A percentile compares a stretch with the other conserved stretches of the same genome.
These are phyloP conservation scores for Vinca minor DNA, from an alignment of 257 asterid species.

Conservation along the genomic window DNA sequence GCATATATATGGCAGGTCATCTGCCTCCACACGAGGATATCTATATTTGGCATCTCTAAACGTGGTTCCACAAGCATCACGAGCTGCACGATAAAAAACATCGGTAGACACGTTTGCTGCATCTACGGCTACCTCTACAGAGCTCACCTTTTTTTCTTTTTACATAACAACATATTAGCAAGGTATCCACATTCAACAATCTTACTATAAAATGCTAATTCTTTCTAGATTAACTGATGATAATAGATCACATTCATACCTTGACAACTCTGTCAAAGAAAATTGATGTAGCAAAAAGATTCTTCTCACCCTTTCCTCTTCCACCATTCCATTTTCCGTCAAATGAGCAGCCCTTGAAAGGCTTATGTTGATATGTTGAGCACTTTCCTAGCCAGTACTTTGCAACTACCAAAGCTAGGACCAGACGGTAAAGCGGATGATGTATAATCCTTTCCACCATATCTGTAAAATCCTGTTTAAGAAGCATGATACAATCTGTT, in stretches of 20 bases:
- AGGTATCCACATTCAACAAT: not conserved
- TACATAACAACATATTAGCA: not conserved
- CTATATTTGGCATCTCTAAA: constrained; percentile 49
- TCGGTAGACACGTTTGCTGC: constrained; percentile 70
- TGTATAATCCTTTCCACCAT: constrained; percentile 49
- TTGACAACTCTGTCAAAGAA: constrained; percentile 95
- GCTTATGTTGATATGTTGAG: constrained; percentile 69
- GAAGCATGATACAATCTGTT: not conserved
- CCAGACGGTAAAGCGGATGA: constrained; percentile 65
- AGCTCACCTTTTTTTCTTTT: constrained; percentile 65
- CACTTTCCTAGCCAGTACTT: constrained; percentile 59
- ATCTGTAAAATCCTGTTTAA: constrained; percentile 61
- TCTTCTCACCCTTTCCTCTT: constrained; percentile 93
- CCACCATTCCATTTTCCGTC: constrained; percentile 99
- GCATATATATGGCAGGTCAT: constrained; percentile 83
- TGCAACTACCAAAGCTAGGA: constrained; percentile 62
- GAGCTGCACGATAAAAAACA: constrained; percentile 78
- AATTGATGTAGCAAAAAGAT: constrained; percentile 85
- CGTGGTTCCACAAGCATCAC: constrained; percentile 63
- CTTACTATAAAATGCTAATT: not conserved
- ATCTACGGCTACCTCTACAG: constrained; percentile 69
- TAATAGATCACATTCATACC: constrained; percentile 39
- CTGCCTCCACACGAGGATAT: constrained; percentile 51
- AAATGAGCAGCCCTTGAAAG: constrained; percentile 92
- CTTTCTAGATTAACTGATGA: not conserved